phyloP scores from a whole-genome alignment of 2,329 filamentous ascomycete genomes.

The Fusarium piperis region DNA sequence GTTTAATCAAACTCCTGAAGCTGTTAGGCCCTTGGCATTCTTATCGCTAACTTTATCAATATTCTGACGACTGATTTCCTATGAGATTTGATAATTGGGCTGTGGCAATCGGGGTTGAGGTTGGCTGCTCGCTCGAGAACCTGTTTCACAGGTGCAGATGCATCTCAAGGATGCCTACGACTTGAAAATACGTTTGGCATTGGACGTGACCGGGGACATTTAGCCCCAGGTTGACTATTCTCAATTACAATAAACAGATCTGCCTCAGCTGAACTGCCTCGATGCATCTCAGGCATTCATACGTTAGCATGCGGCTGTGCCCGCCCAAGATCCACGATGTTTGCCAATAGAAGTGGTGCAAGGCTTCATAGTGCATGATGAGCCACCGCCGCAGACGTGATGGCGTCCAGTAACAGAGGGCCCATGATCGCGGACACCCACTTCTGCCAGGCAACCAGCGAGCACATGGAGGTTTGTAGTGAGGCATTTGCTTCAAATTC shows the following conservation, averaged over 20 bases:
- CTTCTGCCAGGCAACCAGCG: neutral
- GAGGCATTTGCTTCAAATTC: neutral
- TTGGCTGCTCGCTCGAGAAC: neutral
- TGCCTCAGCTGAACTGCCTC: neutral
- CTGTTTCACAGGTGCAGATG: too few relatives aligned
- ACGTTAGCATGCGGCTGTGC: neutral
- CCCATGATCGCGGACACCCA: neutral
- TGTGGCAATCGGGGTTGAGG: neutral
- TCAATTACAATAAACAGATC: neutral
- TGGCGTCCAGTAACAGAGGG: neutral
- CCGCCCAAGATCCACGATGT: neutral
- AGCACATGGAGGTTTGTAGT: neutral
- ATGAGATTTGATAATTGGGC: neutral
- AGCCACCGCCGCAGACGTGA: neutral
- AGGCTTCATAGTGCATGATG: neutral
- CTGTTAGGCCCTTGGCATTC: neutral
- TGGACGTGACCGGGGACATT: too few relatives aligned
- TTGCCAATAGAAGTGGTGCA: neutral
- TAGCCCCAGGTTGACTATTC: neutral
- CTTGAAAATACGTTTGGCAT: neutral
- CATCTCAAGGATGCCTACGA: neutral
- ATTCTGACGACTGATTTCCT: neutral
- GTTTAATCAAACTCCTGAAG: neutral
- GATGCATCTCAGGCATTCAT: neutral
- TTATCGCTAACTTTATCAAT: neutral